Percentiles rank a stretch among this genome's conserved stretches.
These are phyloP conservation scores for Rosa chinensis DNA, from an alignment of 306 rosid genomes.

Conservation along the genomic window DNA sequence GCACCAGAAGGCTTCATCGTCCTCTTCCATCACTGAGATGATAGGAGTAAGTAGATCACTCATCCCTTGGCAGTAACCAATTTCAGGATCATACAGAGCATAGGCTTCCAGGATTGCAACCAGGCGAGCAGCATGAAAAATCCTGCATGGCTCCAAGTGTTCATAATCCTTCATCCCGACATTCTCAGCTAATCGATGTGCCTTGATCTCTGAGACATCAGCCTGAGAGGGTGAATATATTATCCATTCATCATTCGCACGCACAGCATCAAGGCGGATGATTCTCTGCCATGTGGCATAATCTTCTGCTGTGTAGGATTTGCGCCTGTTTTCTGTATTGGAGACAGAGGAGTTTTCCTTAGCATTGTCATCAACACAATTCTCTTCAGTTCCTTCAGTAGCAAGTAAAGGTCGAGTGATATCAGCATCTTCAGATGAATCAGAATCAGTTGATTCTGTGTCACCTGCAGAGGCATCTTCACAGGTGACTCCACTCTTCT, in stretches of 20 bases:
- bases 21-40: conserved; percentile 31
- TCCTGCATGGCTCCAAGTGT: conserved; percentile 26
- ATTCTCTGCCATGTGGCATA: conserved; percentile 33
- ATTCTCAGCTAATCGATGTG: conserved; percentile 16
- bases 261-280: conserved; percentile 30
- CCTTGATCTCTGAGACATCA: conserved; percentile 23
- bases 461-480: conserved; percentile 24
- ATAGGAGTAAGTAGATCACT: conserved; percentile 32
- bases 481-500: conserved; percentile 26
- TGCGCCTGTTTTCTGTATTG: conserved; percentile 8
- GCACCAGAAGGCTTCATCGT: conserved; percentile 33
- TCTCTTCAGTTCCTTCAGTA: conserved; percentile 19
- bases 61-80: conserved; percentile 37
- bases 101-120: conserved; percentile 31
- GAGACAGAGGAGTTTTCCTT: conserved; percentile 15
- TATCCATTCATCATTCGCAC: conserved; percentile 34
- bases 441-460: conserved; percentile 28
- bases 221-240: conserved; percentile 31
- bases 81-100: conserved; percentile 25
- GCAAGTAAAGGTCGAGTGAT: conserved; percentile 14
- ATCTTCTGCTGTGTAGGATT: conserved; percentile 24
- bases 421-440: conserved; percentile 28
- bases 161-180: conserved; percentile 28
- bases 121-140: conserved; percentile 29
- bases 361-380: conserved; percentile 10